A percentile compares a stretch with the other conserved stretches of the same genome.
Conservation (phyloP, 495 filamentous ascomycete genomes). For the Aspergillus taichungensis region DNA sequence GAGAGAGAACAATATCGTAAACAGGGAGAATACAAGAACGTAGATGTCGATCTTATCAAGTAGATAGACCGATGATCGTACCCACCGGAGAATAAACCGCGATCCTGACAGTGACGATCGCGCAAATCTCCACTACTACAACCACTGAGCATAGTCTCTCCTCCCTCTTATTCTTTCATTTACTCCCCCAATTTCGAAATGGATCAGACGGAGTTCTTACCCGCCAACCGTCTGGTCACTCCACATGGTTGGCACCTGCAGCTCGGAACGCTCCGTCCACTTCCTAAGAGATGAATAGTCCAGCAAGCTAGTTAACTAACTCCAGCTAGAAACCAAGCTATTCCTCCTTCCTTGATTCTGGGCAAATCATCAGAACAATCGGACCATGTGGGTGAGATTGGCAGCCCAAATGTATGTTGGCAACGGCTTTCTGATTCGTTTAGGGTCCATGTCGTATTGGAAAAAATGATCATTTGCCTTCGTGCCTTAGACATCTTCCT, state of each 20-base stretch:
- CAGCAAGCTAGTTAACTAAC: background rate
- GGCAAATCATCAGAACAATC: background rate
- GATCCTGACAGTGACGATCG: too few relatives aligned
- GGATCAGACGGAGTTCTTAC: background rate
- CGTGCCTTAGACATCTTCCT: background rate
- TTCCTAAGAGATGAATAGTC: background rate
- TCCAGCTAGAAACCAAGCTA: background rate
- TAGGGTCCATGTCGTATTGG: too few relatives aligned
- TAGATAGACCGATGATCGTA: too few relatives aligned
- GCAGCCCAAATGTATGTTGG: constrained; percentile 7
- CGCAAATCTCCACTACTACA: too few relatives aligned
- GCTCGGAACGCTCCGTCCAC: background rate
- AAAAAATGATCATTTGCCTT: background rate
- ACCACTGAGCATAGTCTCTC: too few relatives aligned
- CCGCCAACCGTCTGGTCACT: constrained; percentile 3
- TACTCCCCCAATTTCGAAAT: too few relatives aligned
- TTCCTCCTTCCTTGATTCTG: background rate
- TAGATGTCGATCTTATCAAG: too few relatives aligned
- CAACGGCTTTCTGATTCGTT: background rate
- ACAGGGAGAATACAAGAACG: too few relatives aligned
- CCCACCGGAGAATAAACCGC: too few relatives aligned
- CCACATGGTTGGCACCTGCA: constrained; percentile 39
- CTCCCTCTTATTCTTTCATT: too few relatives aligned
- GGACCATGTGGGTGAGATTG: background rate
- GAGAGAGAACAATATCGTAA: too few relatives aligned